Percentiles rank a stretch among this genome's conserved stretches.
Evolutionary conservation across 306 rosid species (phyloP).

Genomic region (Fragaria nilgerrensis): DNA sequence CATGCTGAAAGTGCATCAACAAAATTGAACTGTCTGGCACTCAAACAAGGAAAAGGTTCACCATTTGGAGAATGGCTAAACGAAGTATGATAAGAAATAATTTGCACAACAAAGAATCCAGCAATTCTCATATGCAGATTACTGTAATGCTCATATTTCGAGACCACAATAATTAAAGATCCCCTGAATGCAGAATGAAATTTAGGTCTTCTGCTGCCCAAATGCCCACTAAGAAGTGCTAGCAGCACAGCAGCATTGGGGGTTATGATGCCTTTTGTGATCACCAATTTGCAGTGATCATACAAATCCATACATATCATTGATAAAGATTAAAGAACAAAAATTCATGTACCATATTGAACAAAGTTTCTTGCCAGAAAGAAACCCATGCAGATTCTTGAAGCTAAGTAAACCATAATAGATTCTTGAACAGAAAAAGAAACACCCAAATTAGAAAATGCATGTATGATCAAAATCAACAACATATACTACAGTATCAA

Average conservation of each 20-base stretch:
- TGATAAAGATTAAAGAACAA: neutral
- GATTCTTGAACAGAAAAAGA: neutral
- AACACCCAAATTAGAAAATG: neutral
- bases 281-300: neutral
- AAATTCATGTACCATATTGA: neutral
- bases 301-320: neutral
- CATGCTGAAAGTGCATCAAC: neutral
- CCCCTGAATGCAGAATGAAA: conserved; percentile 15
- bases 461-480: neutral
- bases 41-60: neutral
- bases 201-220: neutral
- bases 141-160: neutral
- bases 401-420: neutral
- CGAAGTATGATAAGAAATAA: neutral
- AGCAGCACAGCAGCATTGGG: neutral
- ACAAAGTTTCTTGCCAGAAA: neutral
- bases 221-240: neutral
- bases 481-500: neutral
- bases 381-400: neutral
- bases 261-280: neutral
- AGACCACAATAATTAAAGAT: conserved; percentile 51
- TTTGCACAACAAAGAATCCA: neutral
- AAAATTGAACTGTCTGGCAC: neutral
- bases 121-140: conserved; percentile 37
- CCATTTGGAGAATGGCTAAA: neutral